Evolutionary conservation across 805 yeast species (phyloP).

Genomic region (Teunomyces aglyptinius): DNA sequence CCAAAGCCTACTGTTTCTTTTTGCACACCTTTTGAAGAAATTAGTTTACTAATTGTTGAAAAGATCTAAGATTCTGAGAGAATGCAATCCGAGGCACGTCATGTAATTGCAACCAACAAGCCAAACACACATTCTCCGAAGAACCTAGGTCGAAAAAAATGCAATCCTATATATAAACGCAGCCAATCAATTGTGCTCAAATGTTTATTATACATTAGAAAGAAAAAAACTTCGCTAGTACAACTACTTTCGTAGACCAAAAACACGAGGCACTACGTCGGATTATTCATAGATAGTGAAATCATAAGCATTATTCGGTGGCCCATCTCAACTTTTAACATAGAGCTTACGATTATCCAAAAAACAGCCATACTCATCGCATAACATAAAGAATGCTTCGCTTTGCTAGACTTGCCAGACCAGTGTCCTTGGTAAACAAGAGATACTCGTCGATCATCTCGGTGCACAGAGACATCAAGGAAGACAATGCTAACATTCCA

Average conservation of each 20-base stretch:
- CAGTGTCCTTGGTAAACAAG: conserved; percentile 14
- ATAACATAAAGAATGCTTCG: conserved; percentile 20
- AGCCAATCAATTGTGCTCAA: conserved; percentile 11
- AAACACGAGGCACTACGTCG: background rate
- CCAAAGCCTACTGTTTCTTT: too few relatives aligned
- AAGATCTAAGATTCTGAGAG: too few relatives aligned
- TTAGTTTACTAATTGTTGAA: too few relatives aligned
- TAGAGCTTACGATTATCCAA: background rate
- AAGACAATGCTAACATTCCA: conserved; percentile 64
- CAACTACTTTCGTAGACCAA: conserved; percentile 3
- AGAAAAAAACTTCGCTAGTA: conserved; percentile 6
- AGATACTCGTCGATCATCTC: conserved; percentile 44
- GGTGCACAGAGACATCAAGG: conserved; percentile 71
- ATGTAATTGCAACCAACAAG: background rate
- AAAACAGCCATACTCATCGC: background rate
- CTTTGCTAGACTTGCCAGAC: conserved; percentile 14
- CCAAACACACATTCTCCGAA: background rate
- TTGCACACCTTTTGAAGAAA: too few relatives aligned
- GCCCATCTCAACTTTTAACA: background rate
- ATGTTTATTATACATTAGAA: conserved; percentile 7
- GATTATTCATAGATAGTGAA: conserved; percentile 1
- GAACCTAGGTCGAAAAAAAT: background rate
- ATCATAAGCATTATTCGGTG: background rate
- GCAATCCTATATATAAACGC: conserved; percentile 1
- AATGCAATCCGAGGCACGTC: background rate